A percentile compares a stretch with the other conserved stretches of the same genome.
Evolutionary conservation across 2,329 filamentous ascomycete genomes (phyloP).

Genomic region (Hymenoscyphus scutula): DNA sequence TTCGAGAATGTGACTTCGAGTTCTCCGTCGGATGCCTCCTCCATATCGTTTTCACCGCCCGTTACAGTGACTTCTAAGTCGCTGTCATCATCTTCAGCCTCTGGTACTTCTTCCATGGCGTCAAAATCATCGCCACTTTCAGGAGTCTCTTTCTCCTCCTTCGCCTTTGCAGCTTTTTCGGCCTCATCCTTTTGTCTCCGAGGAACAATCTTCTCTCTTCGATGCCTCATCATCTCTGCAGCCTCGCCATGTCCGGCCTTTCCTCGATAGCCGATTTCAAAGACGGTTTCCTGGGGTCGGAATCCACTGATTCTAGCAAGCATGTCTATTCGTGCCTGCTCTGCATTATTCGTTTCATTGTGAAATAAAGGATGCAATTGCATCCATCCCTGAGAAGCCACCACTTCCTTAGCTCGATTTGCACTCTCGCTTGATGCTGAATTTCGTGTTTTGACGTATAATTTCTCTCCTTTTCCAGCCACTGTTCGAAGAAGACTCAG

Average conservation of each 20-base stretch:
- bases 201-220: constrained; percentile 66
- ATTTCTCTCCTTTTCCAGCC: constrained; percentile 82
- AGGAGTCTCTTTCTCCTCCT: constrained; percentile 28
- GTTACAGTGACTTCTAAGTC: constrained; percentile 38
- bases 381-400: constrained; percentile 66
- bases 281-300: constrained; percentile 90
- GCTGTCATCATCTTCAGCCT: constrained; percentile 40
- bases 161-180: constrained; percentile 39
- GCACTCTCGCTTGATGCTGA: constrained; percentile 88
- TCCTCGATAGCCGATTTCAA: constrained; percentile 79
- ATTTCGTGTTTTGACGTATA: constrained; percentile 87
- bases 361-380: constrained; percentile 81
- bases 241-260: constrained; percentile 61
- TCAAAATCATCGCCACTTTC: constrained; percentile 28
- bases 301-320: constrained; percentile 85
- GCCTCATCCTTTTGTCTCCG: constrained; percentile 44
- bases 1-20: constrained; percentile 71
- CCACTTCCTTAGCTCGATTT: constrained; percentile 77
- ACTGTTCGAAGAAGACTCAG: constrained; percentile 69
- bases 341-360: constrained; percentile 60
- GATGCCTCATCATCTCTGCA: constrained; percentile 72
- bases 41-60: constrained; percentile 46
- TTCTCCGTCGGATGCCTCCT: constrained; percentile 58
- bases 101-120: constrained; percentile 26
- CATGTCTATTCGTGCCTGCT: constrained; percentile 79